Percentiles rank a stretch among this genome's conserved stretches.
phyloP scores from a whole-genome alignment of 179 eudicot genomes.

The Corrigiola litoralis region DNA sequence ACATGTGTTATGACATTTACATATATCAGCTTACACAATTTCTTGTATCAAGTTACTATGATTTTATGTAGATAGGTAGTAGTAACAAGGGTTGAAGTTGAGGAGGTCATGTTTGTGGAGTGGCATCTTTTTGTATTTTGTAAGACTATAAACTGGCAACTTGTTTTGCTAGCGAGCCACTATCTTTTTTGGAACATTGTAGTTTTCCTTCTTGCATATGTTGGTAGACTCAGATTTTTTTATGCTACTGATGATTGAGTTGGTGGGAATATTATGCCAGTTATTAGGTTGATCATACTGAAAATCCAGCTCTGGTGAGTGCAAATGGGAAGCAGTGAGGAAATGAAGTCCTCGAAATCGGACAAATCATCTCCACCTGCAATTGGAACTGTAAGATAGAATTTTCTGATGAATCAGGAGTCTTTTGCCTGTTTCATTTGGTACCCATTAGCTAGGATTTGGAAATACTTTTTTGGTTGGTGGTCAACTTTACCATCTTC shows the following conservation, averaged over 20 bases:
- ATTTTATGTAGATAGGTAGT: no score
- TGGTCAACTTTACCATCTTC: neutral
- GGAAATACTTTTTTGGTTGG: neutral
- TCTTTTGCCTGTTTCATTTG: conserved; percentile 4
- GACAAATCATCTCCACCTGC: conserved; percentile 59
- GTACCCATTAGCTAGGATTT: neutral
- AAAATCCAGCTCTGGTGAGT: conserved; percentile 18
- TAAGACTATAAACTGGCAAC: no score
- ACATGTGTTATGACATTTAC: no score
- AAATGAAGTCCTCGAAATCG: conserved; percentile 36
- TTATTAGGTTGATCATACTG: conserved; percentile 11
- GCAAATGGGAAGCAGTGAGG: conserved; percentile 55
- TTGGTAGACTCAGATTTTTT: conserved; percentile 11
- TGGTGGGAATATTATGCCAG: conserved; percentile 6
- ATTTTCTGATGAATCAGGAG: neutral
- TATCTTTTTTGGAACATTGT: no score
- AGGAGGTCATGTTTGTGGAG: no score
- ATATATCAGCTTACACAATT: no score
- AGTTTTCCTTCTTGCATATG: neutral
- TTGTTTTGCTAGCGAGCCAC: no score
- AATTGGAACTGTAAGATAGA: conserved; percentile 44
- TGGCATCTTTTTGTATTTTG: no score
- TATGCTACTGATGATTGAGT: conserved; percentile 2
- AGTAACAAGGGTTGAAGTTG: no score
- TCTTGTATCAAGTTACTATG: no score